Evolutionary conservation across 306 rosid species (phyloP).

Genomic region (Trichosanthes cucumerina): DNA sequence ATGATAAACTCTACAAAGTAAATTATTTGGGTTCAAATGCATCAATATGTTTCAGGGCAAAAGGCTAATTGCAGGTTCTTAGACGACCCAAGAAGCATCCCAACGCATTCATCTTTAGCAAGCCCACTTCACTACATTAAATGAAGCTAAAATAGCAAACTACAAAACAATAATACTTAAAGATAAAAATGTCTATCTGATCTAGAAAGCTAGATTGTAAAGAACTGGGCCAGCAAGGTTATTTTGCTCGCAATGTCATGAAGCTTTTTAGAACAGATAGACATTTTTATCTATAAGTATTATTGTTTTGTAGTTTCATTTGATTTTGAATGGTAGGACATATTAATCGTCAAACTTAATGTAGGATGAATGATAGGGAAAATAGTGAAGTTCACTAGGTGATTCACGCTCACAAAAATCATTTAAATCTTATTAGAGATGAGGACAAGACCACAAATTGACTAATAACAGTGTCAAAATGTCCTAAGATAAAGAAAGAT

Average conservation of each 20-base stretch:
- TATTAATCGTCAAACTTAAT: neutral
- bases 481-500: neutral
- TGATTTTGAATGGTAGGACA: neutral
- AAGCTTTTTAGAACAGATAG: too few species aligned
- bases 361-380: neutral
- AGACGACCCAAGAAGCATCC: neutral
- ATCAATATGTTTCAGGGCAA: neutral
- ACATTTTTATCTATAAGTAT: too few species aligned
- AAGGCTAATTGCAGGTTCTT: neutral
- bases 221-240: neutral
- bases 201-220: neutral
- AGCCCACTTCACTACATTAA: neutral
- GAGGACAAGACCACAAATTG: neutral
- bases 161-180: neutral
- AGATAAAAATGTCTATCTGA: neutral
- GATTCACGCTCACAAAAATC: neutral
- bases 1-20: neutral
- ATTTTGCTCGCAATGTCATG: neutral
- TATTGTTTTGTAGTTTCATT: neutral
- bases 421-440: neutral
- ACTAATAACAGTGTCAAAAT: neutral
- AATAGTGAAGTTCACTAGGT: neutral
- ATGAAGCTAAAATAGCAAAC: neutral
- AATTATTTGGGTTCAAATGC: neutral
- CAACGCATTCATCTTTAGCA: neutral